Conservation (phyloP, 805 yeast genomes). For the Cyberlindnera sargentensis region DNA sequence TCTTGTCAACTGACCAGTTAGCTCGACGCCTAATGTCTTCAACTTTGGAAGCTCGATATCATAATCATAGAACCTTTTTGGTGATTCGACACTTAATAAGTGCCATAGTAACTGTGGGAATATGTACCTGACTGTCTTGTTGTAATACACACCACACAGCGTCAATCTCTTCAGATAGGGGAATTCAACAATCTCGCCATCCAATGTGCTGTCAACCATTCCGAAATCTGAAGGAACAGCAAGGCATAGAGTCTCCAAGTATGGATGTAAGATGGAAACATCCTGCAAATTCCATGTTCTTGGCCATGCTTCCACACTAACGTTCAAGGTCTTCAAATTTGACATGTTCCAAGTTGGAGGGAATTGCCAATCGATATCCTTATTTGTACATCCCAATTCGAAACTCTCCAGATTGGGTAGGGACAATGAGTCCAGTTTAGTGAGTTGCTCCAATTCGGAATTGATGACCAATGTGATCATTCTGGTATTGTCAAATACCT, state of each 20-base stretch:
- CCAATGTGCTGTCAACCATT: not conserved
- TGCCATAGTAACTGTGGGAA: not conserved
- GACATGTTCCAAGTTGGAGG: slow-evolving; percentile 2
- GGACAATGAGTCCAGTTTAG: not conserved
- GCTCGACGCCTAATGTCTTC: not conserved
- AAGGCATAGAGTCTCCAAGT: not conserved
- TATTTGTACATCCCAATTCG: not conserved
- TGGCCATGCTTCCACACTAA: slow-evolving; percentile 1
- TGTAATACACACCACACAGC: slow-evolving; percentile 1
- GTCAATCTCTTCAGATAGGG: not conserved
- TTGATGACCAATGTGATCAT: not conserved
- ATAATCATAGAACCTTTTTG: not conserved
- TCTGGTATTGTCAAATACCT: not conserved
- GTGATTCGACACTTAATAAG: not conserved
- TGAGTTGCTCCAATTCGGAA: not conserved
- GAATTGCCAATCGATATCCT: not conserved
- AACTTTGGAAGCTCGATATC: not conserved
- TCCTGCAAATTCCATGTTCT: not conserved
- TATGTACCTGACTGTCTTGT: not conserved
- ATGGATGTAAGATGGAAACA: not conserved
- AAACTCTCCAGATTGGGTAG: not conserved
- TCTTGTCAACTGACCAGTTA: not conserved
- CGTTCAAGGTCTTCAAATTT: not conserved
- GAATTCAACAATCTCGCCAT: not conserved
- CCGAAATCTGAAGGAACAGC: not conserved